Base-by-base conservation (phyloP, 2,329 filamentous ascomycete genomes). In the Aspergillus ibericus region DNA sequence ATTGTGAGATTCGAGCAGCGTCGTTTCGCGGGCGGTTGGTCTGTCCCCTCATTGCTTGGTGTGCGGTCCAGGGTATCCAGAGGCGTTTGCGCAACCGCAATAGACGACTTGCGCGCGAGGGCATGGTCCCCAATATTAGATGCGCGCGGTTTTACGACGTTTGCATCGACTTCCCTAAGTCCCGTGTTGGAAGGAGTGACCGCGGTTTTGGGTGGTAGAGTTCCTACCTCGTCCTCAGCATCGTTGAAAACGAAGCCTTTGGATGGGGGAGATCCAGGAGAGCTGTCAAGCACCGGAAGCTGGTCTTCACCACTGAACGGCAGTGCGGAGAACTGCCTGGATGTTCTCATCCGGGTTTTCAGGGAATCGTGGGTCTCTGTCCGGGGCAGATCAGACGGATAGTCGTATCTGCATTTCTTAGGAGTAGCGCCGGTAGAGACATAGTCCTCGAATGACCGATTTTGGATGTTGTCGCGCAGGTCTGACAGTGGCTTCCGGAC, bases 371-470 rank as follows among this genome's bases (percentile, higher is more conserved):
- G 85, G 1, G 77, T 68, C 68, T 86, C 84, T 0, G 95, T 98
- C 25, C 88, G 86, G 3, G 95, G 95, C 1, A 99, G 81, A 2
- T 83, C 80, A 1, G 85, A 89, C 0, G 92, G 90, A 69, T 91
- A 96, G n/a, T 85, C 82, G 75, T 98, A 99, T 53, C 86, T 82
- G 29, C 82, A 80, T 77, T 93, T 95, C 70, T 90, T 86, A 0
- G 95, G 95, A 1, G 95, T 98, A 48, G 89, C 83, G 53, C 95
- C 93, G 0, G 95, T 98, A 0, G 90, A 85, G 36, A 85, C 81
- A 73, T 98, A 98, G 71, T 97, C 92, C 54, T 87, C 83, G 53
- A 98, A 81, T 4, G 81, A 75, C 1, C 88, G 86, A 48, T 76
- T 78, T 15, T 83, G 78, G 48, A 96, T 85, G n/a, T 86, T 83